These are phyloP conservation scores for Euphorbia tirucalli DNA, from an alignment of 345 rosid species.

Conservation along the genomic window DNA sequence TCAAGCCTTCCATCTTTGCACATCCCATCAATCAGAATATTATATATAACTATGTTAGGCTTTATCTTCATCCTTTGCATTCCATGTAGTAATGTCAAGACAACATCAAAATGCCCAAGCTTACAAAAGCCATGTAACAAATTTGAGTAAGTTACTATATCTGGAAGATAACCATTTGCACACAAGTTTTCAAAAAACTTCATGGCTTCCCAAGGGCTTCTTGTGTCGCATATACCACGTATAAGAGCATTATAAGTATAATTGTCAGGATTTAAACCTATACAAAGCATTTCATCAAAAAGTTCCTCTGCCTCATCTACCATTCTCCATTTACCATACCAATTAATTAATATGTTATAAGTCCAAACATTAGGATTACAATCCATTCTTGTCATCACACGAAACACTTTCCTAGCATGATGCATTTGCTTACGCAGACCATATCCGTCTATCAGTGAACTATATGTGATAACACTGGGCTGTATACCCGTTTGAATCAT, in stretches of 20 bases:
- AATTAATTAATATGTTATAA: neutral
- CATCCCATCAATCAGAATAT: neutral
- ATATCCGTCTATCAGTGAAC: neutral
- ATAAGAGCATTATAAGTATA: neutral
- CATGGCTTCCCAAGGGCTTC: neutral
- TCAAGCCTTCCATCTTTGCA: neutral
- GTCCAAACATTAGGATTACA: neutral
- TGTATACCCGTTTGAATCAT: neutral
- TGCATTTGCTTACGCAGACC: neutral
- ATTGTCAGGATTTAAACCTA: no score
- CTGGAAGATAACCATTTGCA: neutral
- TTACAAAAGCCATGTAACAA: slow-evolving; percentile 1
- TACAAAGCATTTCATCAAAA: no score
- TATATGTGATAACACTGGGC: neutral
- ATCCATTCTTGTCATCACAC: neutral
- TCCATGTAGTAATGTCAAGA: neutral
- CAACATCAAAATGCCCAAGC: neutral
- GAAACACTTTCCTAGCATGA: neutral
- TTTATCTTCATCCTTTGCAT: neutral
- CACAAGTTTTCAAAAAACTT: neutral
- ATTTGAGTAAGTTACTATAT: neutral
- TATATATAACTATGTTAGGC: neutral
- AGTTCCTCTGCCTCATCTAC: no score
- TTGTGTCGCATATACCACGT: neutral
- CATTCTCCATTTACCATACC: no score